Evolutionary conservation across 306 rosid genomes (phyloP).

Genomic region (Arachis stenosperma): DNA sequence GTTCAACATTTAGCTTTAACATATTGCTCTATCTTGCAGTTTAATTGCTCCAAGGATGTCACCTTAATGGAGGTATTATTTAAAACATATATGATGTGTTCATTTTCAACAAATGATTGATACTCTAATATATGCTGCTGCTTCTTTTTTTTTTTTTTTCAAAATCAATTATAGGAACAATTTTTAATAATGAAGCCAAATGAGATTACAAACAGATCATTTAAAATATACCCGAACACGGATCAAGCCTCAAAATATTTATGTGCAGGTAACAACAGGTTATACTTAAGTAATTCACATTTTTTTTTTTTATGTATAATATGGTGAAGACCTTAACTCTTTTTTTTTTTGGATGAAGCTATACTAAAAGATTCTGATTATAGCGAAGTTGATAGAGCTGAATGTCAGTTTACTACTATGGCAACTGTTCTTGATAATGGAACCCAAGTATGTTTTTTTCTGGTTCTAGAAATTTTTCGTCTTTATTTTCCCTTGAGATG

Average conservation of each 20-base stretch:
- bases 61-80: constrained; percentile 83
- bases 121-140: constrained; percentile 8
- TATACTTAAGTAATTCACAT: constrained; percentile 10
- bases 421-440: constrained; percentile 89
- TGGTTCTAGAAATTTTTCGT: background rate
- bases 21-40: constrained; percentile 62
- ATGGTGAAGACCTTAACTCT: constrained; percentile 25
- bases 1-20: constrained; percentile 33
- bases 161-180: constrained; percentile 64
- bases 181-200: constrained; percentile 84
- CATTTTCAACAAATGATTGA: constrained; percentile 7
- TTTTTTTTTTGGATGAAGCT: constrained; percentile 54
- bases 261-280: constrained; percentile 67
- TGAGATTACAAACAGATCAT: constrained; percentile 62
- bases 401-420: constrained; percentile 87
- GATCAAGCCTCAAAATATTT: constrained; percentile 88
- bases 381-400: constrained; percentile 88
- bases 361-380: constrained; percentile 90
- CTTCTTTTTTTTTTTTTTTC: background rate
- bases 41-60: constrained; percentile 88
- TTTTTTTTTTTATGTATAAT: constrained; percentile 7
- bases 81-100: constrained; percentile 1
- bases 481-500: background rate
- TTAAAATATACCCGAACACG: constrained; percentile 79
- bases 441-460: constrained; percentile 63